Evolutionary conservation across 1,284 basidiomycete genomes (phyloP), one percentile per base, ranked within the genome.

Genomic region (Trametes pubescens): DNA sequence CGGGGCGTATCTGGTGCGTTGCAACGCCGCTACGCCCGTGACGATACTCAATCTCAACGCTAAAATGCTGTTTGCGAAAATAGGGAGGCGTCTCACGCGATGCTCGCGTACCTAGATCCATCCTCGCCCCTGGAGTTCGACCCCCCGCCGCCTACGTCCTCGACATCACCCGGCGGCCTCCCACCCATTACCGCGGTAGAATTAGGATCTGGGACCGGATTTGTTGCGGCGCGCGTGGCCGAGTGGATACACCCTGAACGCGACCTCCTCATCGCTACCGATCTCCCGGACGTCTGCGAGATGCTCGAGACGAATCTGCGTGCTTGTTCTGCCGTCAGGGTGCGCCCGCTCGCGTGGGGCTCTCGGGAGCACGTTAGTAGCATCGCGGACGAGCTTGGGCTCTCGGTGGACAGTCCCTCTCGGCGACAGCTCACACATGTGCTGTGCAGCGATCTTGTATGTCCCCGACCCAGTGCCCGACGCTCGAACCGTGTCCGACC

Each of bases 11-110:
- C 57, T 92, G 90, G 90, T 91, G 79, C 76, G 67, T 72, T n/a
- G 34, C 8, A 22, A 32, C 43, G 34, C 16, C 43, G 37, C 52
- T 53, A 64, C 55, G 14, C 59, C 57, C 43, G 9, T 59, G 26
- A 21, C 48, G 16, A 44, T 32, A 13, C 38, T 7, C 37, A 13
- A 29, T 7, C 9, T 10, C 18, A 34, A 38, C n/a, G 35, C 37
- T 21, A 57, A 13, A 26, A 6, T 18, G 46, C 21, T 24, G 29
- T 22, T 16, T 29, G 46, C 13, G 24, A 22, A 47, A 22, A 16
- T 35, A 92, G 91, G 92, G 91, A 93, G 78, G 89, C 91, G 24
- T 87, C 92, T 2, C 88, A 90, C 72, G 74, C 82, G 4, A 76
- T 92, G 71, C 81, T 78, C 52, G 69, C 76, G 22, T 94, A 92